Evolutionary conservation across 2,329 filamentous ascomycete genomes (phyloP).

Genomic region (Blastomyces percursus): DNA sequence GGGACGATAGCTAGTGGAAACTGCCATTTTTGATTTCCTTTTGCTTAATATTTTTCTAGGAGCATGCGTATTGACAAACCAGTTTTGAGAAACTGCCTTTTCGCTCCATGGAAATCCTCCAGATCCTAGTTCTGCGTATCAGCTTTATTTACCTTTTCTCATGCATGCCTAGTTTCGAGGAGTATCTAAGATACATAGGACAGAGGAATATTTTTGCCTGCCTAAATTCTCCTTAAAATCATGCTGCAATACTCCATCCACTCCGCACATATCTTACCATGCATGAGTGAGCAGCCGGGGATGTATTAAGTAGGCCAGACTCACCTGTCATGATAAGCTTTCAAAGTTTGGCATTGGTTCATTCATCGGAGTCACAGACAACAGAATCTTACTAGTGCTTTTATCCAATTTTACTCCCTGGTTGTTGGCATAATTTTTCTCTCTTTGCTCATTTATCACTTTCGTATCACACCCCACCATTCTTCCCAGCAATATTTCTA

Average conservation of each 20-base stretch:
- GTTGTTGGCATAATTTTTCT: neutral
- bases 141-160: neutral
- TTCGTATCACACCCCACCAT: neutral
- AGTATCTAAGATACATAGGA: neutral
- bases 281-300: neutral
- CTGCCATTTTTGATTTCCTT: neutral
- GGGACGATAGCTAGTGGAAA: neutral
- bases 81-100: neutral
- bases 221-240: neutral
- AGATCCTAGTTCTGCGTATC: neutral
- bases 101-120: neutral
- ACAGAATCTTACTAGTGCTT: neutral
- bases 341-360: neutral
- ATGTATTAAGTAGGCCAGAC: neutral
- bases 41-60: neutral
- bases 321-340: neutral
- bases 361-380: neutral
- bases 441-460: neutral
- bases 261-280: neutral
- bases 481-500: neutral
- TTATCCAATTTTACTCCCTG: neutral
- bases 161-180: neutral
- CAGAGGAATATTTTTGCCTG: neutral
- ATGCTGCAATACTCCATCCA: neutral
- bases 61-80: neutral